These are phyloP conservation scores for Aureobasidium pullulans DNA, from an alignment of 2,329 filamentous ascomycete species.

Conservation along the genomic window DNA sequence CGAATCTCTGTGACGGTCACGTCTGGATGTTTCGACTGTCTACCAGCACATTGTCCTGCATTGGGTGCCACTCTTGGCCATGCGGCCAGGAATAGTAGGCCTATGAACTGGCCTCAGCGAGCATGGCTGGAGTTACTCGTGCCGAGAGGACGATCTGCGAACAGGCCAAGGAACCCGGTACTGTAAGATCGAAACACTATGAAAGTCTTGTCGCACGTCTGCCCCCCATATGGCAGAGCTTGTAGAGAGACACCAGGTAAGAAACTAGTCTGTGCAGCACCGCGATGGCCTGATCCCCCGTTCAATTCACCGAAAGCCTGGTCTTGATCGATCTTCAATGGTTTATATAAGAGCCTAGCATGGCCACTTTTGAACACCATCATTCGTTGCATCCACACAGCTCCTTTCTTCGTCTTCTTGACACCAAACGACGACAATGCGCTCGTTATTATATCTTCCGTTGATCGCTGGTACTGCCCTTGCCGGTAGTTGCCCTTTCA, in stretches of 20 bases:
- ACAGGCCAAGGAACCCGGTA: neutral
- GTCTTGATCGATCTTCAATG: neutral
- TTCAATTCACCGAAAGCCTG: neutral
- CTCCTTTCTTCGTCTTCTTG: neutral
- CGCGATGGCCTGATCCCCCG: neutral
- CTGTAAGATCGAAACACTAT: conserved; percentile 7
- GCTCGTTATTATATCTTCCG: neutral
- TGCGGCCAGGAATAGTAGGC: neutral
- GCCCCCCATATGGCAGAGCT: conserved; percentile 3
- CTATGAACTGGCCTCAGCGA: neutral
- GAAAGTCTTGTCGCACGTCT: neutral
- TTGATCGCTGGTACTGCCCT: conserved; percentile 2
- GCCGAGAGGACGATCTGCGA: neutral
- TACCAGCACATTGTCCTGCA: neutral
- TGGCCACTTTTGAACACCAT: neutral
- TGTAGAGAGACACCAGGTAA: neutral
- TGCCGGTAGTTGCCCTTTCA: conserved; percentile 10
- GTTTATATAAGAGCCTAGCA: neutral
- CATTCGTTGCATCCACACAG: neutral
- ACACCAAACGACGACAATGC: neutral
- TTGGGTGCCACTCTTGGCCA: neutral
- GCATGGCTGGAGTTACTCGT: neutral
- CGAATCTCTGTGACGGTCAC: neutral
- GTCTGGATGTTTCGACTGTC: neutral
- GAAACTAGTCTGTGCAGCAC: conserved; percentile 2